These are phyloP conservation scores for Anthoceros angustus DNA, from an alignment of 225 moss, liverwort and hornwort species.

Conservation along the genomic window DNA sequence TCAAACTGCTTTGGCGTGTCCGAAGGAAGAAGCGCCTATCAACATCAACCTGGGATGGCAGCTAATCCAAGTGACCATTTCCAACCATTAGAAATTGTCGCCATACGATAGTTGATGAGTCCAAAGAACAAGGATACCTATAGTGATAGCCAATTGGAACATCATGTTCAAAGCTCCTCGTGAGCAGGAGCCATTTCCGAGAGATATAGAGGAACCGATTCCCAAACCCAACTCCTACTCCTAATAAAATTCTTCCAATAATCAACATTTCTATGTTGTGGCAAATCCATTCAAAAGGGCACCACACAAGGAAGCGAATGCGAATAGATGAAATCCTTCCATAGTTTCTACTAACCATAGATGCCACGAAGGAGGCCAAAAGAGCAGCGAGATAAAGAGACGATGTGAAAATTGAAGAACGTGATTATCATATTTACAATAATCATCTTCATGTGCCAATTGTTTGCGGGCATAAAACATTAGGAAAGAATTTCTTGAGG, in stretches of 20 bases:
- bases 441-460: neutral
- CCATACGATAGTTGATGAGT: conserved; percentile 17
- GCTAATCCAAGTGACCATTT: no score
- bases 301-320: conserved; percentile 14
- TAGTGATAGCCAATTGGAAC: conserved; percentile 21
- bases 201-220: conserved; percentile 18
- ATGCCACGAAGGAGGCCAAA: conserved; percentile 12
- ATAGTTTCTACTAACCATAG: conserved; percentile 12
- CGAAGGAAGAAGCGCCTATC: conserved; percentile 14
- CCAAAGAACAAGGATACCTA: conserved; percentile 19
- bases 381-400: conserved; percentile 22
- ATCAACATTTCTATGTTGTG: conserved; percentile 18
- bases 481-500: conserved; percentile 19
- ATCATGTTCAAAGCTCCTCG: no score
- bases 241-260: conserved; percentile 17
- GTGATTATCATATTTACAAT: conserved; percentile 19
- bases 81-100: no score
- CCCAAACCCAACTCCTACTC: conserved; percentile 22
- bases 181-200: conserved; percentile 21
- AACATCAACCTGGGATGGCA: no score
- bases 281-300: conserved; percentile 16
- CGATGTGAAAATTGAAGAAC: conserved; percentile 18
- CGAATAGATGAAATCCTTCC: conserved; percentile 16
- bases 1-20: conserved; percentile 25
- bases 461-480: neutral